Conservation (phyloP, 768 basidiomycete genomes). For the Agrocybe praecox region DNA sequence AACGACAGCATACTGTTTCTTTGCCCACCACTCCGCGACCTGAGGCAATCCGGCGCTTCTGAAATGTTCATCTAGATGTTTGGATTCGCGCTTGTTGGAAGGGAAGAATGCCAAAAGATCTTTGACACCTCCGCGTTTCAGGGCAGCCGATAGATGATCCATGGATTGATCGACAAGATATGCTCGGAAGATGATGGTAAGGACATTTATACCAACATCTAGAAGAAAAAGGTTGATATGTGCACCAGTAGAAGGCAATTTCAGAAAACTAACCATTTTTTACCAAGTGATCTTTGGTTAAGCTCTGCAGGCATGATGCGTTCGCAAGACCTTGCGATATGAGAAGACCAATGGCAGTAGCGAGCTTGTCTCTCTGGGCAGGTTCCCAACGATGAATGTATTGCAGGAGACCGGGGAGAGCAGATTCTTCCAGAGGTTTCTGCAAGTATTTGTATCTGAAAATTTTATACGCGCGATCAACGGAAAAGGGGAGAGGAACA, state of each 20-base stretch:
- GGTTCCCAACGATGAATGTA: conserved; percentile 85
- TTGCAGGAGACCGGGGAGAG: conserved; percentile 84
- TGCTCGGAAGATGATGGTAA: conserved; percentile 80
- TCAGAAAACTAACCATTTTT: conserved; percentile 77
- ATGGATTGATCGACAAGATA: conserved; percentile 84
- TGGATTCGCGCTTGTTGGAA: conserved; percentile 72
- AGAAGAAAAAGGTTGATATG: conserved; percentile 4
- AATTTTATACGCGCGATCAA: conserved; percentile 12
- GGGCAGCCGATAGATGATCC: conserved; percentile 82
- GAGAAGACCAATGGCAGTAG: conserved; percentile 79
- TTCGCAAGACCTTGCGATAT: conserved; percentile 83
- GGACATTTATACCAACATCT: conserved; percentile 79
- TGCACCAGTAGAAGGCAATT: not conserved
- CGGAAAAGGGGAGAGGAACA: not conserved
- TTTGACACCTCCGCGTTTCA: conserved; percentile 85
- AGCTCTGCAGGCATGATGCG: conserved; percentile 74
- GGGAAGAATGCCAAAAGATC: conserved; percentile 91
- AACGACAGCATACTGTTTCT: conserved; percentile 82
- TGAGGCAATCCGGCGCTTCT: conserved; percentile 74
- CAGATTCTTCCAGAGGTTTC: conserved; percentile 87
- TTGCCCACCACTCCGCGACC: conserved; percentile 93
- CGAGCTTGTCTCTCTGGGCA: conserved; percentile 80
- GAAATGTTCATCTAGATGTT: conserved; percentile 85
- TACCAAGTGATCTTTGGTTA: conserved; percentile 93
- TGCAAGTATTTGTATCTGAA: conserved; percentile 98